Percentiles rank a stretch among this genome's conserved stretches.
Conservation (phyloP, 768 basidiomycete species). For the Suillus plorans region DNA sequence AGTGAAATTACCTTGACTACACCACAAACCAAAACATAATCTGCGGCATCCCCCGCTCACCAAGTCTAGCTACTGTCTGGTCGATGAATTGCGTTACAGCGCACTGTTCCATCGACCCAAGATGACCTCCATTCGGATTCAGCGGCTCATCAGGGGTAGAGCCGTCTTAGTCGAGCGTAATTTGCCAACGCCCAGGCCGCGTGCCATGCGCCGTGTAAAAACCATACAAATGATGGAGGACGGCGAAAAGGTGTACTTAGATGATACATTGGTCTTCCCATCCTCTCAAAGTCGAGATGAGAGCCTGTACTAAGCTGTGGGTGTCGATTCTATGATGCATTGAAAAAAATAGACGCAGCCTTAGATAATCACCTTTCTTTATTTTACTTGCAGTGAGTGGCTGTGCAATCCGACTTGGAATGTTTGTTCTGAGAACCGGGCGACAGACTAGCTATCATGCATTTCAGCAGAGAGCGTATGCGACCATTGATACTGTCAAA, state of each 20-base stretch:
- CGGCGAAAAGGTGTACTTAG: slow-evolving; percentile 38
- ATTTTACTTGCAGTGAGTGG: slow-evolving; percentile 15
- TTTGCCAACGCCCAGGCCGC: slow-evolving; percentile 70
- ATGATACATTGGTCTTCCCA: slow-evolving; percentile 64
- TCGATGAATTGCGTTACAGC: neutral
- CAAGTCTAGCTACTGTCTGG: slow-evolving; percentile 37
- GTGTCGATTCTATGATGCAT: too few species aligned
- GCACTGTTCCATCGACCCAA: slow-evolving; percentile 50
- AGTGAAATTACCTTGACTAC: slow-evolving; percentile 61
- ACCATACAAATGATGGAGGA: slow-evolving; percentile 77
- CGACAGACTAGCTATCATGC: slow-evolving; percentile 11
- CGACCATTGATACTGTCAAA: neutral
- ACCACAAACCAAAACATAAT: slow-evolving; percentile 79
- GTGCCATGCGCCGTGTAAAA: slow-evolving; percentile 58
- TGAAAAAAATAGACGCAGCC: neutral
- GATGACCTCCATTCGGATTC: slow-evolving; percentile 36
- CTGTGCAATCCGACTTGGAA: slow-evolving; percentile 10
- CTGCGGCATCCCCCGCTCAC: slow-evolving; percentile 72
- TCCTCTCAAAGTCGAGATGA: slow-evolving; percentile 64
- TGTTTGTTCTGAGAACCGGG: slow-evolving; percentile 16
- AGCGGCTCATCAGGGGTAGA: slow-evolving; percentile 30
- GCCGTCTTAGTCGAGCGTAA: slow-evolving; percentile 26
- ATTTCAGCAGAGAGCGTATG: slow-evolving; percentile 5
- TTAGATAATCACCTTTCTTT: slow-evolving; percentile 20
- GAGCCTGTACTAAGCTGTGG: slow-evolving; percentile 32